Evolutionary conservation across 306 rosid species (phyloP).

Genomic region (Styphnolobium japonicum): DNA sequence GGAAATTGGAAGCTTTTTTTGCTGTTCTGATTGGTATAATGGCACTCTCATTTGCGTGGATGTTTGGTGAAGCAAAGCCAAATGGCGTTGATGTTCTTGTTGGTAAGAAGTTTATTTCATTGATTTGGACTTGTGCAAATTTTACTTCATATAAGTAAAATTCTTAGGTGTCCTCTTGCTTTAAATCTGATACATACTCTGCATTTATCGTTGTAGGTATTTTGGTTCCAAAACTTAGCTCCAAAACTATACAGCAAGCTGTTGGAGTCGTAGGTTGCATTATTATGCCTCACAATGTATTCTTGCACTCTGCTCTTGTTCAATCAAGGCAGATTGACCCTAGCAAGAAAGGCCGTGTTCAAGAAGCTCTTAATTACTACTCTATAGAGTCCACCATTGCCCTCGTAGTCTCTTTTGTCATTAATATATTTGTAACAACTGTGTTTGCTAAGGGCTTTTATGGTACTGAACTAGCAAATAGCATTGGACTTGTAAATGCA

Average conservation of each 20-base stretch:
- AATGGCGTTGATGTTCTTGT: constrained; percentile 78
- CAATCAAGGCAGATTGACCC: constrained; percentile 81
- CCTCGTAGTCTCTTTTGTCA: constrained; percentile 67
- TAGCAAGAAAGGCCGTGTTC: constrained; percentile 70
- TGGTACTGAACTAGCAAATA: constrained; percentile 63
- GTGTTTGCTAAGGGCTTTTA: constrained; percentile 94
- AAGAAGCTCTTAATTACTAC: constrained; percentile 90
- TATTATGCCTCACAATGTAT: constrained; percentile 98
- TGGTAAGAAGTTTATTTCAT: constrained; percentile 43
- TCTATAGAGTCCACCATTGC: constrained; percentile 87
- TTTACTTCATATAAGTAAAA: background rate
- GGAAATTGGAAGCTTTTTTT: constrained; percentile 92
- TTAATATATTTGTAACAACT: constrained; percentile 84
- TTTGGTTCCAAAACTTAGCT: constrained; percentile 90
- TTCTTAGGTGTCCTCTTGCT: background rate
- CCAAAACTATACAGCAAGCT: constrained; percentile 87
- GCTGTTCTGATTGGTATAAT: constrained; percentile 85
- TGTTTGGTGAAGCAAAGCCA: constrained; percentile 93
- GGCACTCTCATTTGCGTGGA: constrained; percentile 97
- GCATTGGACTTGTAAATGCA: constrained; percentile 88
- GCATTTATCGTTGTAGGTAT: constrained; percentile 49
- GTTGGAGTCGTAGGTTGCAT: constrained; percentile 97
- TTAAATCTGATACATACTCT: constrained; percentile 15
- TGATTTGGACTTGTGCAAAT: background rate
- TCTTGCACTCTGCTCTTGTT: constrained; percentile 93